These are phyloP conservation scores for Malus sylvestris DNA, from an alignment of 306 rosid species.

Conservation along the genomic window DNA sequence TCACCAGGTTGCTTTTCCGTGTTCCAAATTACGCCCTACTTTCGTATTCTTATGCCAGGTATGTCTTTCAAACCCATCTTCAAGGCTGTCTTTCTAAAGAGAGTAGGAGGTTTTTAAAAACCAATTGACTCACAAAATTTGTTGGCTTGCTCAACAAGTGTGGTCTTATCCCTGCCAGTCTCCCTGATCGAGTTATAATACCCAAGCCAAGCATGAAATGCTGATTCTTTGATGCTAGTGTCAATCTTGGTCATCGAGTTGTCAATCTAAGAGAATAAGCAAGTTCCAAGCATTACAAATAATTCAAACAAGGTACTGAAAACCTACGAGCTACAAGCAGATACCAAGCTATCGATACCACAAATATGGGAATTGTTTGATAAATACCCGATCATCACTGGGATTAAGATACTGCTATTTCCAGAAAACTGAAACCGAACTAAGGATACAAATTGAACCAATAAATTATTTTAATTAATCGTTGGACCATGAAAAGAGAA, in stretches of 20 bases:
- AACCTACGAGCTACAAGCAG: background rate
- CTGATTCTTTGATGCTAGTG: constrained; percentile 68
- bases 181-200: constrained; percentile 84
- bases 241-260: constrained; percentile 67
- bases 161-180: constrained; percentile 76
- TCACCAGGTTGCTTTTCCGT: background rate
- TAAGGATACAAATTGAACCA: background rate
- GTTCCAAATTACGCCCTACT: constrained; percentile 23
- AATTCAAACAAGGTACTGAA: background rate
- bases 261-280: constrained; percentile 49
- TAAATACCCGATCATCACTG: background rate
- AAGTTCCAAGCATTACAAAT: background rate
- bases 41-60: constrained; percentile 73
- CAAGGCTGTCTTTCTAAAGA: constrained; percentile 67
- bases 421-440: background rate
- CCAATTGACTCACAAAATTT: constrained; percentile 74
- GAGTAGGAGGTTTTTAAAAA: constrained; percentile 72
- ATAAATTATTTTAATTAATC: background rate
- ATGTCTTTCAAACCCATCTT: constrained; percentile 92
- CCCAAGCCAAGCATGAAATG: constrained; percentile 93
- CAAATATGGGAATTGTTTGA: background rate
- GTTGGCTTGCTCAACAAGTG: constrained; percentile 60
- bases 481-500: background rate
- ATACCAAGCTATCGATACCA: background rate
- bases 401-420: background rate